Percentiles rank a stretch among this genome's conserved stretches.
Evolutionary conservation across 257 asterid species (phyloP).

Genomic region (Henckelia pumila): DNA sequence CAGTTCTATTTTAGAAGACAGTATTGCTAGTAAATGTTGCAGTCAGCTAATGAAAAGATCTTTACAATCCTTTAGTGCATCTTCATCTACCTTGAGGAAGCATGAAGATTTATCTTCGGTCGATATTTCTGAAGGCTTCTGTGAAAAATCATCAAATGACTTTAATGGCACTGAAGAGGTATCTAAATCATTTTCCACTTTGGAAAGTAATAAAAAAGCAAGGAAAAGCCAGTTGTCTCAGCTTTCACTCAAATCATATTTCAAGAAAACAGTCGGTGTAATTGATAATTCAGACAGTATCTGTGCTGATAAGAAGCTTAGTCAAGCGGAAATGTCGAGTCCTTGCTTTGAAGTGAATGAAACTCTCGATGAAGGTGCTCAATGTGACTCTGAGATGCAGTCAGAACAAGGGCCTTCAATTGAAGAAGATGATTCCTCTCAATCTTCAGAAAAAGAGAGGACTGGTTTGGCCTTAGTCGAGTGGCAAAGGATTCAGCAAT

Average conservation of each 20-base stretch:
- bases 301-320: slow-evolving; percentile 36
- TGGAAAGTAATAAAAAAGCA: slow-evolving; percentile 53
- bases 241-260: slow-evolving; percentile 83
- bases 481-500: slow-evolving; percentile 96
- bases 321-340: slow-evolving; percentile 36
- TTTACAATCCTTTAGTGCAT: slow-evolving; percentile 27
- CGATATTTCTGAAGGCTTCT: slow-evolving; percentile 27
- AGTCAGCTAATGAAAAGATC: slow-evolving; percentile 37
- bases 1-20: slow-evolving; percentile 37
- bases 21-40: slow-evolving; percentile 30
- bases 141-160: slow-evolving; percentile 29
- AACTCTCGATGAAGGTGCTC: slow-evolving; percentile 28
- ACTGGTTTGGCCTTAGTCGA: slow-evolving; percentile 52
- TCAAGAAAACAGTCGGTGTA: slow-evolving; percentile 45
- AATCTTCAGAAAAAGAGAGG: slow-evolving; percentile 46
- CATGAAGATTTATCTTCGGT: slow-evolving; percentile 28
- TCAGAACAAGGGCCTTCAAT: slow-evolving; percentile 28
- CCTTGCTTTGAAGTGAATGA: slow-evolving; percentile 33
- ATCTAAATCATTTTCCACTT: slow-evolving; percentile 33
- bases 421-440: slow-evolving; percentile 37
- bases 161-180: slow-evolving; percentile 27
- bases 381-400: slow-evolving; percentile 30
- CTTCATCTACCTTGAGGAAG: slow-evolving; percentile 29
- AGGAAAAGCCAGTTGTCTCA: slow-evolving; percentile 63
- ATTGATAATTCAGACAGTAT: slow-evolving; percentile 28